phyloP scores from a whole-genome alignment of 768 basidiomycete genomes.

The Mycena belliarum region DNA sequence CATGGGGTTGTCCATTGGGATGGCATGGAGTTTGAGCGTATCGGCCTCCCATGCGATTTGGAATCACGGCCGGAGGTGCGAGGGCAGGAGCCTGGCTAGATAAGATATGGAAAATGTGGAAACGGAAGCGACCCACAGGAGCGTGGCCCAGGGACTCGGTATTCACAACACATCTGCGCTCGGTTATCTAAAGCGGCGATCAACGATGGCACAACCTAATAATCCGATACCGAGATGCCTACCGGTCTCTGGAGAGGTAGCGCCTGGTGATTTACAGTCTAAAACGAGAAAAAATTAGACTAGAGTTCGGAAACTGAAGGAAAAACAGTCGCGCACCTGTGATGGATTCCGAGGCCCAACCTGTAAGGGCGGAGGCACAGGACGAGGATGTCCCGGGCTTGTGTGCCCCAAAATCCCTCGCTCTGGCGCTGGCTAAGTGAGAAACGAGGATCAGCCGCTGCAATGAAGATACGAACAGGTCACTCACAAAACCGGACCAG shows the following conservation, averaged over 20 bases:
- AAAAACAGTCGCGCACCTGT: too few relatives aligned
- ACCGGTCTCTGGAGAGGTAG: not conserved
- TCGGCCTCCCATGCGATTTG: slow-evolving; percentile 19
- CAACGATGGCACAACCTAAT: not conserved
- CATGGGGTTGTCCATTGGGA: slow-evolving; percentile 20
- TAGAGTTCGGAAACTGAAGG: not conserved
- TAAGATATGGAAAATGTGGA: not conserved
- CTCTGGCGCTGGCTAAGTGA: slow-evolving; percentile 14
- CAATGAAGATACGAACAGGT: not conserved
- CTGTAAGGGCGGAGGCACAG: slow-evolving; percentile 7
- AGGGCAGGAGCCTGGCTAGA: not conserved
- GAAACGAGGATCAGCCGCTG: not conserved
- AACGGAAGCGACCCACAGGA: not conserved
- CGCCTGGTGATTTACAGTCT: not conserved
- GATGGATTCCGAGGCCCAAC: not conserved
- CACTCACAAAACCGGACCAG: slow-evolving; percentile 16
- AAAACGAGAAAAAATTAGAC: not conserved
- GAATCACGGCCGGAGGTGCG: slow-evolving; percentile 6
- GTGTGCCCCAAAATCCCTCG: not conserved
- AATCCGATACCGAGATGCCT: not conserved
- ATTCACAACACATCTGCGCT: not conserved
- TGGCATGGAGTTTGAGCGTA: slow-evolving; percentile 22
- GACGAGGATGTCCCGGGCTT: not conserved
- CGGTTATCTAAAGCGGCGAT: not conserved
- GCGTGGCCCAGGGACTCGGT: not conserved